phyloP scores from a whole-genome alignment of 2,329 filamentous ascomycete species.

The Ceratocystis papillata region DNA sequence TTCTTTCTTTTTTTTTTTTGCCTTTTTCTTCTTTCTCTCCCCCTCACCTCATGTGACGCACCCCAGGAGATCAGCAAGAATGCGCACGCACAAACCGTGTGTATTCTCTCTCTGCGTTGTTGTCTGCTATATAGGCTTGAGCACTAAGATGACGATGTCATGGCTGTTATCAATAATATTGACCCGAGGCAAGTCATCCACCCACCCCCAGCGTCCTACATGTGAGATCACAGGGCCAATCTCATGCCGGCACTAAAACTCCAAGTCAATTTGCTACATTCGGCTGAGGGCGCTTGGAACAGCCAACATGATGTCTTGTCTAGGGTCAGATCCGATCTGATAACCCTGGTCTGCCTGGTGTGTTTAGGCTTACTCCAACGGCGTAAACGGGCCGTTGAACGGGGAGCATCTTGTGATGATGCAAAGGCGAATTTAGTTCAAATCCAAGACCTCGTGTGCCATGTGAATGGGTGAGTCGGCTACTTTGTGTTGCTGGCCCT shows the following conservation, averaged over 20 bases:
- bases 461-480: not conserved
- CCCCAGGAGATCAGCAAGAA: not conserved
- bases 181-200: too few relatives aligned
- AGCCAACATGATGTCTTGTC: not conserved
- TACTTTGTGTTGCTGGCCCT: not conserved
- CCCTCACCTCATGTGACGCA: not conserved
- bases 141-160: too few relatives aligned
- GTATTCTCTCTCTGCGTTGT: too few relatives aligned
- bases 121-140: too few relatives aligned
- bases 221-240: too few relatives aligned
- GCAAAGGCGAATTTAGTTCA: not conserved
- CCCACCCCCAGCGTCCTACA: too few relatives aligned
- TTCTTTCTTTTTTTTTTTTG: not conserved
- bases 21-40: not conserved
- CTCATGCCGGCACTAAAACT: not conserved
- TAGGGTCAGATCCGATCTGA: not conserved
- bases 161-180: too few relatives aligned
- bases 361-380: not conserved
- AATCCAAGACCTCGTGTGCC: too few relatives aligned
- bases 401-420: not conserved
- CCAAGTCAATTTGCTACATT: not conserved
- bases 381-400: not conserved
- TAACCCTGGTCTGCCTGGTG: not conserved
- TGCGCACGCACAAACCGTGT: too few relatives aligned
- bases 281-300: not conserved